Base-by-base conservation (phyloP, 768 basidiomycete species). In the Tricholomella constricta region DNA sequence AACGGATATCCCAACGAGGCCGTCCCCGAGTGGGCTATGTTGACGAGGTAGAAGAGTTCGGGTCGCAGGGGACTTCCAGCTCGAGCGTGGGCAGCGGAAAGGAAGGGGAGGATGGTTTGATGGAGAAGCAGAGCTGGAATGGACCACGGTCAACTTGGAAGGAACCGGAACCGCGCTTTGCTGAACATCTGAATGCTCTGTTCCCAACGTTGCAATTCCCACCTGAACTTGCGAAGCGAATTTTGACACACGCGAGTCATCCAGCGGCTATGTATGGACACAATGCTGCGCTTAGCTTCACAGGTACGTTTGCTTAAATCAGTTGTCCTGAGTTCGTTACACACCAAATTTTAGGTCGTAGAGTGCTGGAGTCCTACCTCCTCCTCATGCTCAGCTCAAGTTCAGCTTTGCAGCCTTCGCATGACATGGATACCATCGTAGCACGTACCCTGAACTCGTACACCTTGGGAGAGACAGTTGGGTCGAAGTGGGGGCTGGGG, bases 241-340 rank as follows among this genome's bases (percentile, higher is more conserved):
- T 90, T 56, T 72, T 93, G 57, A 94, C 91, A 2, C 91, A 94
- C 64, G 76, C 78, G 6, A 90, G 88, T 69, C 91, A 90, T 69
- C 80, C 75, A 42, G 74, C 81, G 49, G 86, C 89, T 25, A 68
- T 77, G 46, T 62, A 78, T 40, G 88, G 91, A 2, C 88, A 91
- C 65, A 92, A 92, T 60, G 83, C 79, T 41, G 83, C 83, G 9
- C 70, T 89, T 40, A 74, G 79, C 36, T 94, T 93, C 62, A 76
- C 91, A 25, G 91, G 90, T 89, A 60, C 51, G 82, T 70, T 8
- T 45, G 43, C 26, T 34, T 14, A 14, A 41, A 34, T 23, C 15
- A 3, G 22, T 53, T 25, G 32, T 34, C 51, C 37, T 23, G 8
- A 22, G 40, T 44, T 9, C n/a, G 36, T 3, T 17, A 8, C 34